Conservation (phyloP, 768 basidiomycete species). For the Pleurotus djamor region DNA sequence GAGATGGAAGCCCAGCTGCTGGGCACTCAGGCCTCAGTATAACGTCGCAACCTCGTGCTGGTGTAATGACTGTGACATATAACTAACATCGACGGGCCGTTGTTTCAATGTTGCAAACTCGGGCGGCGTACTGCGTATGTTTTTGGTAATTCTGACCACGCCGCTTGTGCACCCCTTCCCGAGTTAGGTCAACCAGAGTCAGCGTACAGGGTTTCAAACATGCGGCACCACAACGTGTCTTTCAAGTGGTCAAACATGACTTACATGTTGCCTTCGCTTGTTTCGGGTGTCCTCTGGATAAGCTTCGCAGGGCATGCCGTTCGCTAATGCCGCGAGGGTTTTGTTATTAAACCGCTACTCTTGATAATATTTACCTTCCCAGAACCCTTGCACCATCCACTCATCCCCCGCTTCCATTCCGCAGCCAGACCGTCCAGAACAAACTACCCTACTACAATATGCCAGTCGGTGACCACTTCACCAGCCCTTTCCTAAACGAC, state of each 20-base stretch:
- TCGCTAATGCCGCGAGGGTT: background rate
- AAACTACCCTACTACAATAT: background rate
- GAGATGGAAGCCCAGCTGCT: conserved; percentile 54
- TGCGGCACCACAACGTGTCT: background rate
- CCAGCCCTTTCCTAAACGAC: background rate
- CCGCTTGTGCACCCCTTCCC: too few relatives aligned
- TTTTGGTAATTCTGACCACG: too few relatives aligned
- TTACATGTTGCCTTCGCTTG: background rate
- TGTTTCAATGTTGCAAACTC: too few relatives aligned
- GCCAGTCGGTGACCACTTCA: background rate
- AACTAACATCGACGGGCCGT: too few relatives aligned
- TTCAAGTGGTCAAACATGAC: background rate
- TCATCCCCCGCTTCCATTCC: background rate
- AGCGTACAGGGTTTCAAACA: background rate
- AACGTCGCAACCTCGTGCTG: too few relatives aligned
- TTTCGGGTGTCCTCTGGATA: background rate
- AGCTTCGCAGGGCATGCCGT: background rate
- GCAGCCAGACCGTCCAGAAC: too few relatives aligned
- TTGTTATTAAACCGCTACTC: background rate
- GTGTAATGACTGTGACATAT: too few relatives aligned
- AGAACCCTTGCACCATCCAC: background rate
- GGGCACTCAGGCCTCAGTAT: conserved; percentile 16
- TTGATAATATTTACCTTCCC: background rate
- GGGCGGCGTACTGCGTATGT: too few relatives aligned
- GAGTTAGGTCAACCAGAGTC: background rate